Percentiles rank a stretch among this genome's conserved stretches.
phyloP scores from a whole-genome alignment of 2,329 filamentous ascomycete species.

The Ophiobolus disseminans region DNA sequence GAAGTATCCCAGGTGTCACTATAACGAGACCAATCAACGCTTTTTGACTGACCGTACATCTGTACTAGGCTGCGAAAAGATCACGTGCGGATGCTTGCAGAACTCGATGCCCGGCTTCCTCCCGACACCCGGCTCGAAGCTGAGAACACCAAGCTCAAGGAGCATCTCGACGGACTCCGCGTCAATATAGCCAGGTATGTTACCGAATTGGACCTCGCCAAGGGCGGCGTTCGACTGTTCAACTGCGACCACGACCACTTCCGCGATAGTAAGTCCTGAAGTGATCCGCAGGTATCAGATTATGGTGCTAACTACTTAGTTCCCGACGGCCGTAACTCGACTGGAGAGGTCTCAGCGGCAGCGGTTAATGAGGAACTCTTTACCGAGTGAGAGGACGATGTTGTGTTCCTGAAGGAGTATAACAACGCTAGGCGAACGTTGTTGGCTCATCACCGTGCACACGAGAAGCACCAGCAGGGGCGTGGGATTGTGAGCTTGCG shows the following conservation, averaged over 20 bases:
- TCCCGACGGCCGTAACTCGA: background rate
- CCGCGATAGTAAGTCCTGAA: too few relatives aligned
- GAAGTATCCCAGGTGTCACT: too few relatives aligned
- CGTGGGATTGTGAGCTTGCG: background rate
- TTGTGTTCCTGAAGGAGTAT: conserved; percentile 12
- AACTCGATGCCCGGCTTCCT: background rate
- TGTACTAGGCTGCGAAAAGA: background rate
- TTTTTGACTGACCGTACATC: background rate
- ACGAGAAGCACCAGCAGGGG: conserved; percentile 8
- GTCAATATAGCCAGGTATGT: conserved; percentile 2
- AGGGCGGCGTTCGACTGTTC: conserved; percentile 8
- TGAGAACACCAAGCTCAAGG: background rate
- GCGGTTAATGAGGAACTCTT: conserved; percentile 1
- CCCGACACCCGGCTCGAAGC: background rate
- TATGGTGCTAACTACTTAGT: too few relatives aligned
- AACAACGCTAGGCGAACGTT: background rate
- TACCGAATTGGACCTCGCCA: conserved; percentile 10
- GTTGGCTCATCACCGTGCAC: conserved; percentile 15
- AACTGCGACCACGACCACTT: conserved; percentile 6
- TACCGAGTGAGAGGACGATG: background rate
- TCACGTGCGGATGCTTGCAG: background rate
- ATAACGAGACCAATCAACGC: too few relatives aligned
- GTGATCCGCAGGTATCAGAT: too few relatives aligned
- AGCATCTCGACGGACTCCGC: background rate
- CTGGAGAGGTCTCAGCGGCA: background rate